Evolutionary conservation across 495 filamentous ascomycete species (phyloP), one percentile per base, ranked within the genome.

Genomic region (Aspergillus sclerotioniger): DNA sequence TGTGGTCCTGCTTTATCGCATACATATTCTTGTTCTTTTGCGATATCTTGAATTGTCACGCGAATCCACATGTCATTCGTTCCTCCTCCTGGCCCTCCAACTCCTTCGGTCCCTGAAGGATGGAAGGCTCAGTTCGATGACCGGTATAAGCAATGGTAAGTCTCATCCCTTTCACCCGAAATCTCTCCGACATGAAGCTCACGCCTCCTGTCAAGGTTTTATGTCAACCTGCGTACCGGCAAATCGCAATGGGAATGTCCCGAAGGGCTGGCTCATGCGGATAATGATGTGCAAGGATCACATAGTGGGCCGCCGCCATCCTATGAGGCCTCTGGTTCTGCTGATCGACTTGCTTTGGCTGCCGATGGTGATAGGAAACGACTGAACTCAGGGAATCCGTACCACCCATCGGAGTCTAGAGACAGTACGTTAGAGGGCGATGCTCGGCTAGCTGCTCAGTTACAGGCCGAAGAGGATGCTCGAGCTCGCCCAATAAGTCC

Each of bases 191-290:
- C 29, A 9, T 45, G 37, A 49, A 66, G 66, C 46, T 58, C 16
- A 58, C 37, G 53, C 31, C 32, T 9, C 12, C 16, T 19, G 6
- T 6, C 2, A 13, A 91, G 90, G 88, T 96, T 91, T 82, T 96
- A 87, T 76, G 85, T 96, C 46, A 90, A 96, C 72, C 85, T 86
- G 56, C 84, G 85, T 68, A 96, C 90, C 61, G 91, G 91, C 62
- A 82, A 85, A 63, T 95, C 92, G 5, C 88, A 91, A 82, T 96
- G 91, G 91, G 89, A 94, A 3, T 82, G 76, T 47, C 91, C 91
- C 25, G 86, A 84, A 39, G 74, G 77, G 51, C 82, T 87, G 16
- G 77, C 83, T 55, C 76, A 79, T n/a, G 78, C 77, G 20, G 70
- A 76, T 29, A 61, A 65, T 50, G 65, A 58, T 32, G 67, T 72